phyloP scores from a whole-genome alignment of 495 filamentous ascomycete genomes.

The Recurvomyces mirabilis region DNA sequence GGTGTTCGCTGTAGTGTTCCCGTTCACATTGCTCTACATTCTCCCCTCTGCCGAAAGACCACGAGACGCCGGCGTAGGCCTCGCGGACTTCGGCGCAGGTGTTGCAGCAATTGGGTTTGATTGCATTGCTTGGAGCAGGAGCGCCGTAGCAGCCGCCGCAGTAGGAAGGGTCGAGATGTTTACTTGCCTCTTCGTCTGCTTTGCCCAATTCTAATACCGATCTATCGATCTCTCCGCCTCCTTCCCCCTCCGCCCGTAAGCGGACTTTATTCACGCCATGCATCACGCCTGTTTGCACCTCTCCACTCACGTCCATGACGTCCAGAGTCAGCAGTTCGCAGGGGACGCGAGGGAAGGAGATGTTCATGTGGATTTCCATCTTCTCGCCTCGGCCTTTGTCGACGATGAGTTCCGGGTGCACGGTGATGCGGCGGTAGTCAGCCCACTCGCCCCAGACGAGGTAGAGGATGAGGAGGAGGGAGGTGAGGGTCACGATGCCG shows the following conservation, averaged over 20 bases:
- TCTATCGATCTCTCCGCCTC: constrained; percentile 65
- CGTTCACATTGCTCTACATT: constrained; percentile 91
- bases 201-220: constrained; percentile 52
- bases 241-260: constrained; percentile 57
- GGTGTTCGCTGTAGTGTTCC: constrained; percentile 79
- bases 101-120: constrained; percentile 79
- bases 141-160: constrained; percentile 92
- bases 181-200: constrained; percentile 50
- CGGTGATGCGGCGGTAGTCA: constrained; percentile 77
- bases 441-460: constrained; percentile 92
- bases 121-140: constrained; percentile 51
- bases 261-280: constrained; percentile 88
- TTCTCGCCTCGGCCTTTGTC: constrained; percentile 94
- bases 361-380: constrained; percentile 98
- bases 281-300: constrained; percentile 84
- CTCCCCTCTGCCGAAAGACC: constrained; percentile 87
- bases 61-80: constrained; percentile 75
- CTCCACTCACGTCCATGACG: constrained; percentile 97
- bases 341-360: constrained; percentile 85
- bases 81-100: constrained; percentile 95
- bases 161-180: constrained; percentile 81
- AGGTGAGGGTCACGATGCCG: constrained; percentile 85
- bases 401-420: constrained; percentile 86
- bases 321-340: constrained; percentile 94
- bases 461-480: constrained; percentile 73